phyloP scores from a whole-genome alignment of 2,329 filamentous ascomycete genomes.

The Tricladium varicosporioides region DNA sequence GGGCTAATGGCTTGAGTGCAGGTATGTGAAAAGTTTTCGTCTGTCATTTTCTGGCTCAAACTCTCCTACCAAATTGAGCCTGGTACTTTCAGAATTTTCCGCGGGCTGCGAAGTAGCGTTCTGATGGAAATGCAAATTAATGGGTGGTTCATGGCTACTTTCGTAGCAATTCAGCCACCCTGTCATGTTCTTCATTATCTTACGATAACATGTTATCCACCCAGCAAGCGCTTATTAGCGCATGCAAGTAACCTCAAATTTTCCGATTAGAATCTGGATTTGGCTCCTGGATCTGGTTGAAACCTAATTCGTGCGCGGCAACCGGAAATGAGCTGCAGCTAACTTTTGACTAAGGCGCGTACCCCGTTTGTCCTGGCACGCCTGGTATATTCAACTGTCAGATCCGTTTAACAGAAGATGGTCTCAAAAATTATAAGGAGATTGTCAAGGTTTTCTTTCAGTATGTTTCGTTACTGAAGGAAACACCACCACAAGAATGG shows the following conservation, averaged over 20 bases:
- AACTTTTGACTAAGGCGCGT: constrained; percentile 44
- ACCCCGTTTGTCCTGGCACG: constrained; percentile 60
- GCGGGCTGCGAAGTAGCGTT: too few species aligned
- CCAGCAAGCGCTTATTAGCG: neutral
- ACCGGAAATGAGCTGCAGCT: neutral
- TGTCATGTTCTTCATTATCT: too few species aligned
- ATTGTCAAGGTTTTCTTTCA: constrained; percentile 68
- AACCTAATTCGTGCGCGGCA: neutral
- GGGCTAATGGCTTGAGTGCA: constrained; percentile 66
- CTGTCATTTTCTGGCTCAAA: neutral
- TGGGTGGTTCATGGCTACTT: too few species aligned
- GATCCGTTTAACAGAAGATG: constrained; percentile 66
- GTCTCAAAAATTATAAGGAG: constrained; percentile 54
- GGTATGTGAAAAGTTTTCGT: constrained; percentile 24
- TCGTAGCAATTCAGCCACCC: too few species aligned
- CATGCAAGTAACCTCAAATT: too few species aligned
- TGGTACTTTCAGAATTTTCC: neutral
- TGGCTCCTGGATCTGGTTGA: neutral
- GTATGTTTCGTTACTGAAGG: constrained; percentile 83
- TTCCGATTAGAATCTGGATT: too few species aligned
- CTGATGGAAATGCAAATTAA: too few species aligned
- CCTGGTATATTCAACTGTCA: constrained; percentile 65
- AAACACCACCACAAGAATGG: constrained; percentile 82
- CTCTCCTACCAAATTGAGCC: neutral
- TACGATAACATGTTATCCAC: too few species aligned